A percentile compares a stretch with the other conserved stretches of the same genome.
Conservation (phyloP, 345 rosid species). For the Iberis pinnata region DNA sequence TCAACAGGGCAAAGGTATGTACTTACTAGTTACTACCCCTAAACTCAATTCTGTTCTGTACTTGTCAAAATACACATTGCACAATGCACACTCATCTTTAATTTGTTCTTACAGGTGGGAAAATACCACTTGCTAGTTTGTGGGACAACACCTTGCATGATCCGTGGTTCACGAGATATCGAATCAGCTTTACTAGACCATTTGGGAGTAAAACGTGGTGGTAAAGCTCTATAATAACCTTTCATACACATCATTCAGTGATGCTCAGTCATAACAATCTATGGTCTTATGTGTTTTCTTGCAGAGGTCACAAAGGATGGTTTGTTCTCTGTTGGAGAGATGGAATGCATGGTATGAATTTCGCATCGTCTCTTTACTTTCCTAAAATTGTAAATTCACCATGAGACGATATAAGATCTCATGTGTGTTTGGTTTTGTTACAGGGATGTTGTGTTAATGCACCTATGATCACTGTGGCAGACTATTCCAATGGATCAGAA, state of each 20-base stretch:
- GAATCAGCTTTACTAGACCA: slow-evolving; percentile 83
- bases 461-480: slow-evolving; percentile 97
- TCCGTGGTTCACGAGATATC: slow-evolving; percentile 84
- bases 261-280: slow-evolving; percentile 15
- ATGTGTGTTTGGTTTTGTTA: slow-evolving; percentile 23
- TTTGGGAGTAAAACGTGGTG: slow-evolving; percentile 94
- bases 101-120: slow-evolving; percentile 59
- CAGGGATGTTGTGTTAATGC: slow-evolving; percentile 99
- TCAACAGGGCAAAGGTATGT: slow-evolving; percentile 75
- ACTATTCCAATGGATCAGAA: slow-evolving; percentile 89
- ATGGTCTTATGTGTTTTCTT: slow-evolving; percentile 17
- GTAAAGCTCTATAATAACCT: slow-evolving; percentile 33
- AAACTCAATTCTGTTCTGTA: background rate
- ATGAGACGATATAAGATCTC: background rate
- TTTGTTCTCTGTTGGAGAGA: slow-evolving; percentile 94
- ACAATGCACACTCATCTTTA: slow-evolving; percentile 5
- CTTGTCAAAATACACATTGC: slow-evolving; percentile 4
- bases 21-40: slow-evolving; percentile 6
- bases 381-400: too few relatives aligned
- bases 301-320: slow-evolving; percentile 99
- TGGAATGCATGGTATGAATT: slow-evolving; percentile 95
- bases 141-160: slow-evolving; percentile 99
- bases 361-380: slow-evolving; percentile 4
- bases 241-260: background rate
- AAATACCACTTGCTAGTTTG: slow-evolving; percentile 95